Evolutionary conservation across 148 eudicot species (phyloP), one percentile per base, ranked within the genome.

Genomic region (Dianthus caryophyllus): DNA sequence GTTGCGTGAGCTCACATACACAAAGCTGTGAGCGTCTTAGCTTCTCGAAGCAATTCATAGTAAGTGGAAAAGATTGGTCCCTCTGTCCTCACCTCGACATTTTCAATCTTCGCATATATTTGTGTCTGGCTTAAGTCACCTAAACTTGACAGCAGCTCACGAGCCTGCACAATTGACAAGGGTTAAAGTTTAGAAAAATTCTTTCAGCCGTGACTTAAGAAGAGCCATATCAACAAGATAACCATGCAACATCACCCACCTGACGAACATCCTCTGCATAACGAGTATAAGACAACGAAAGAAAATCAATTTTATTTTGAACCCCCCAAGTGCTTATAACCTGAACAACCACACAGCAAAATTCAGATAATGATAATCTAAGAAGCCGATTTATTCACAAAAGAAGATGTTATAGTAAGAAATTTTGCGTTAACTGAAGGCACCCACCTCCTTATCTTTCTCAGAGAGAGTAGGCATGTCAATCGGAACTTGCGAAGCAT

Each of bases 261-360:
- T 89, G 85, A 58, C 96, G 98, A 73, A 93, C 96, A 83, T 93
- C 98, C 76, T 93, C 90, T 39, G 97, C 98, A 64, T 90, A 95
- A 24, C 98, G 87, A 47, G 98, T 88, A 69, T 83, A 90, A 5
- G 98, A 90, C 29, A 93, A 75, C 30, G 98, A 90, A 49, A 93
- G 84, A 61, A 93, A 93, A 69, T 93, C 98, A 57, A 93, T 93
- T 79, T 93, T 93, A 82, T 93, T 93, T 64, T 82, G 75, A 47
- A 78, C 82, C 39, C 98, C 98, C 98, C 98, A 93, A 0, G 98
- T 58, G 80, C 89, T 86, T 70, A 93, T 93, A 33, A 72, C 80
- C 98, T 93, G 84, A 56, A 64, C 29, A 72, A 44, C 24, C 24
- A 50, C 16, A 77, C 20, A 65, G 6, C 26, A 48, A 65, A 33